phyloP scores from a whole-genome alignment of 306 rosid species.

The Hylodesmum podocarpum region DNA sequence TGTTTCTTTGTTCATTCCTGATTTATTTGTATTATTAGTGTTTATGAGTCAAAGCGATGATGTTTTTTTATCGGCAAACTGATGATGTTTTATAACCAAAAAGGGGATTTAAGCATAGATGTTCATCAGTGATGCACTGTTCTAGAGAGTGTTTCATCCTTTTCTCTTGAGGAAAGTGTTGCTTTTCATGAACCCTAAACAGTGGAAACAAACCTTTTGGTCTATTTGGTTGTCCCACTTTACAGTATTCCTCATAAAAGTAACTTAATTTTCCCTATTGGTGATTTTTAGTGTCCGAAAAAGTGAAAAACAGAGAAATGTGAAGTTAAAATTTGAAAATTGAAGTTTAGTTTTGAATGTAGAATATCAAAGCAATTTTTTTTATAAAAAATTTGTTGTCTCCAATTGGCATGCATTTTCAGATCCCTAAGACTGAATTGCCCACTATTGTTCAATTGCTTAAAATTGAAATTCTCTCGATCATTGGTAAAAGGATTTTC shows the following conservation, averaged over 20 bases:
- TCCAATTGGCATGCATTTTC: neutral
- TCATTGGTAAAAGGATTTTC: neutral
- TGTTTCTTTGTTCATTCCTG: neutral
- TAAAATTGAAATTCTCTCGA: neutral
- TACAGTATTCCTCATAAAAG: neutral
- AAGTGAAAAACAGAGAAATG: neutral
- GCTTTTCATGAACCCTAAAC: constrained; percentile 1
- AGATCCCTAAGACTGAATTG: neutral
- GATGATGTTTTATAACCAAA: neutral
- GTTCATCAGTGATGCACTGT: neutral
- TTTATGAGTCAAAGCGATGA: neutral
- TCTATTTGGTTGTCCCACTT: neutral
- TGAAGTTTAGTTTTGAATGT: neutral
- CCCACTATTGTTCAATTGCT: neutral
- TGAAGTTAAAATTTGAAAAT: neutral
- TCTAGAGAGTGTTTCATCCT: neutral
- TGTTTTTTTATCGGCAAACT: too few species aligned
- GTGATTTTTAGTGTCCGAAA: neutral
- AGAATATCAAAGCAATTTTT: neutral
- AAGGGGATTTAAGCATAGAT: neutral
- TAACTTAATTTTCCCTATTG: neutral
- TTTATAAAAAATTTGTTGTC: neutral
- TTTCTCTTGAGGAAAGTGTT: neutral
- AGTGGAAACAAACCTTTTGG: neutral
- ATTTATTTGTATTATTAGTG: neutral